These are phyloP conservation scores for Blechomonas ayalai DNA, from an alignment of 208 protist species.

Conservation along the genomic window DNA sequence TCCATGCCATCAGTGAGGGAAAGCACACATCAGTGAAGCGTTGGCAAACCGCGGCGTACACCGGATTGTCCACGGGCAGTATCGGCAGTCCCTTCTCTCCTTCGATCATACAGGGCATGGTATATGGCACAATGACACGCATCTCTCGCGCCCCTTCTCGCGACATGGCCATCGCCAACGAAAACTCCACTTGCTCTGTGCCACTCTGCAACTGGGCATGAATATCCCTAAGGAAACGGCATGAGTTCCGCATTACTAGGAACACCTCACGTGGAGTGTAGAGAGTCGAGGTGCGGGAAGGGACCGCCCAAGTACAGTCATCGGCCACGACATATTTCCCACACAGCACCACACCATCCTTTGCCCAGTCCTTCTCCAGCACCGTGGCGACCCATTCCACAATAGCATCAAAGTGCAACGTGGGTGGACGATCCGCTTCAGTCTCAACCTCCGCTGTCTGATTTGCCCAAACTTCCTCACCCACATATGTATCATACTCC, in stretches of 20 bases:
- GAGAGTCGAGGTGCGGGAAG: slow-evolving; percentile 46
- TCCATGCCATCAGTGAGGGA: slow-evolving; percentile 65
- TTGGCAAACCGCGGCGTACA: slow-evolving; percentile 55
- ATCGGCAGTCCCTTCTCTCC: no score
- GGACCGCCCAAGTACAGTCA: slow-evolving; percentile 70
- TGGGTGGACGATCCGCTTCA: background rate
- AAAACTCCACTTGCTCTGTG: slow-evolving; percentile 28
- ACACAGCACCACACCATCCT: slow-evolving; percentile 67
- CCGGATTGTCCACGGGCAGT: background rate
- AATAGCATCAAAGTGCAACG: slow-evolving; percentile 12
- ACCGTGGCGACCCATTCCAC: slow-evolving; percentile 8
- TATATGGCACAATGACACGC: slow-evolving; percentile 62
- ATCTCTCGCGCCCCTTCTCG: slow-evolving; percentile 49
- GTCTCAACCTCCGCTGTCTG: background rate
- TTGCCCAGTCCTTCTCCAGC: slow-evolving; percentile 12
- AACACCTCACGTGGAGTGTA: slow-evolving; percentile 59
- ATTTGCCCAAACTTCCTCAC: slow-evolving; percentile 61
- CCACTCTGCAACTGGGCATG: slow-evolving; percentile 25
- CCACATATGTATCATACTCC: slow-evolving; percentile 76
- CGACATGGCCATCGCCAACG: slow-evolving; percentile 47
- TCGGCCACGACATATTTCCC: slow-evolving; percentile 70
- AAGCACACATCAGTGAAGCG: slow-evolving; percentile 76
- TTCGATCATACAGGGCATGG: no score
- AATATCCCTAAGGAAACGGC: slow-evolving; percentile 66
- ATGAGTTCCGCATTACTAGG: slow-evolving; percentile 70